Evolutionary conservation across 768 basidiomycete genomes (phyloP).

Genomic region (Sporobolomyces phaffii): DNA sequence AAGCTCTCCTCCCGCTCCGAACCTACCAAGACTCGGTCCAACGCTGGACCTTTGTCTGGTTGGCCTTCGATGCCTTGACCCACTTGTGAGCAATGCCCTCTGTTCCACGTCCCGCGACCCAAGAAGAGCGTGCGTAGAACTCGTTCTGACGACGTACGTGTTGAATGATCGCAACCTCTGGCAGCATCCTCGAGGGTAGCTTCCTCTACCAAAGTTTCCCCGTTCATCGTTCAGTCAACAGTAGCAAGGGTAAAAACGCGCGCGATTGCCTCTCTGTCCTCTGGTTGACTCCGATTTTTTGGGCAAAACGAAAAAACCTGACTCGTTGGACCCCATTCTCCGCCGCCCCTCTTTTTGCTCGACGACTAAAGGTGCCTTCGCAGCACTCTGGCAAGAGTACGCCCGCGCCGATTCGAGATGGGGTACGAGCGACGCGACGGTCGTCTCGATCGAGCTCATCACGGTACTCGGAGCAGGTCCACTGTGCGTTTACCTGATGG

Average conservation of each 20-base stretch:
- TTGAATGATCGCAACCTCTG: too few species aligned
- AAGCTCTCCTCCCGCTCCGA: not conserved
- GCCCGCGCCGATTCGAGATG: conserved; percentile 73
- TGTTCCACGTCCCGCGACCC: too few species aligned
- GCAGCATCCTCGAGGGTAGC: conserved; percentile 17
- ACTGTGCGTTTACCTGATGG: conserved; percentile 65
- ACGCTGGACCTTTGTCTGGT: conserved; percentile 18
- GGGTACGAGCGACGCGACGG: conserved; percentile 69
- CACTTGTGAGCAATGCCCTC: too few species aligned
- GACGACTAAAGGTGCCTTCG: conserved; percentile 19
- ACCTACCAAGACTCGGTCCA: not conserved
- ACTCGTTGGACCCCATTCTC: too few species aligned
- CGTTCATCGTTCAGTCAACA: conserved; percentile 14
- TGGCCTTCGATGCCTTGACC: not conserved
- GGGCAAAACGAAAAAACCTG: too few species aligned
- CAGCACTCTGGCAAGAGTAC: conserved; percentile 31
- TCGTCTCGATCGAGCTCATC: conserved; percentile 74
- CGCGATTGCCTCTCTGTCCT: not conserved
- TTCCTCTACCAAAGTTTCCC: conserved; percentile 23
- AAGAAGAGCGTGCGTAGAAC: too few species aligned
- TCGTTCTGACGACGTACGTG: too few species aligned
- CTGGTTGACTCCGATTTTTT: too few species aligned
- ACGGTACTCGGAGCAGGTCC: conserved; percentile 71
- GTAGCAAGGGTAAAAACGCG: conserved; percentile 5
- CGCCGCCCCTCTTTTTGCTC: not conserved